Evolutionary conservation across 805 yeast species (phyloP), one percentile per base, ranked within the genome.

Genomic region (Starmerella stigmatis): DNA sequence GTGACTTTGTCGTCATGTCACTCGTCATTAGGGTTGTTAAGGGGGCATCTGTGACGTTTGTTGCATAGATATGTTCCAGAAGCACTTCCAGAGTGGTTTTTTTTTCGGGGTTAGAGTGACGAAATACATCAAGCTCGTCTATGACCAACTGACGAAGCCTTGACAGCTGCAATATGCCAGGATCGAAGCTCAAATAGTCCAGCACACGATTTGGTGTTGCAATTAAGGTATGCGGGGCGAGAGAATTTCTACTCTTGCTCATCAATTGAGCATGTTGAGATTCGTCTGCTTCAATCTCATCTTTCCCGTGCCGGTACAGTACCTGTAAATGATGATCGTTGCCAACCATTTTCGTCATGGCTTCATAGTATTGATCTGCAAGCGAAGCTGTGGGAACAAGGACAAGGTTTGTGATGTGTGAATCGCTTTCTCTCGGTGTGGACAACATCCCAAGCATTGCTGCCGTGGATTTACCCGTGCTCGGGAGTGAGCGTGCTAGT

Each of bases 121-220:
- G 44, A 19, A 58, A 51, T 8, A 46, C 36, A 32, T 60, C 63
- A 3, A 56, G 43, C 45, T 60, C 64, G 33, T 60, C 64, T 3
- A 60, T 43, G 1, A 51, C 59, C 5, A 60, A 35, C 45, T 53
- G 57, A 4, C 52, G 46, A 3, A 58, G 43, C 19, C 44, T 28
- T 9, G 34, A 15, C 9, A 58, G 44, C 1, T 46, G 49, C 5
- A 56, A 35, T 10, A 55, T 40, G 7, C 22, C 9, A 3, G 49
- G 45, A 49, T 12, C 70, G 61, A 5, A 65, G 51, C 40, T 19
- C 5, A 72, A 54, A 45, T 71, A 65, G 53, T 75, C 80, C 29
- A 73, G 60, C 36, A 75, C 51, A 38, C 79, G 56, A 7, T 72
- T 70, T 0, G 80, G 80, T 0, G 79, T 75, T 3, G 74, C 75